phyloP scores from a whole-genome alignment of 2,329 filamentous ascomycete species.

The Zasmidium angulare region DNA sequence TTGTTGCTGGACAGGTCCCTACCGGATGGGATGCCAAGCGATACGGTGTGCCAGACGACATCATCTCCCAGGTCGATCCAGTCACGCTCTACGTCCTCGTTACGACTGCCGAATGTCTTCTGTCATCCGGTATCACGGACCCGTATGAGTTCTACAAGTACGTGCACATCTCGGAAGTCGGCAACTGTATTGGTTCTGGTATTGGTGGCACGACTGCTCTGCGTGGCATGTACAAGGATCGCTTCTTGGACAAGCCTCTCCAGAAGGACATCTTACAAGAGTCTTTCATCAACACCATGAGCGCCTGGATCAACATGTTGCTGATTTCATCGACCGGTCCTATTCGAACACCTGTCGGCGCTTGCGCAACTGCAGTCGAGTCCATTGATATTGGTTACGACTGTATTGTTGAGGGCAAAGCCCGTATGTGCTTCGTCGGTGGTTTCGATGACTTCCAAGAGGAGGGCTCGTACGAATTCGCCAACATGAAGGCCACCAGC shows the following conservation, averaged over 20 bases:
- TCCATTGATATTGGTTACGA: constrained; percentile 97
- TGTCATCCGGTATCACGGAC: constrained; percentile 93
- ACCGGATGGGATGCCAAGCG: constrained; percentile 96
- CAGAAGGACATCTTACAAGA: constrained; percentile 99
- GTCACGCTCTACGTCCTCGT: constrained; percentile 95
- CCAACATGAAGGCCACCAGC: constrained; percentile 99
- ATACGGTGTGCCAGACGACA: constrained; percentile 96
- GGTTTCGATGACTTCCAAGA: constrained; percentile 99
- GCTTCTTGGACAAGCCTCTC: constrained; percentile 92
- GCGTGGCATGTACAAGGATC: constrained; percentile 97
- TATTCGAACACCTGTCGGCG: constrained; percentile 97
- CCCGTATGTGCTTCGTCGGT: constrained; percentile 94
- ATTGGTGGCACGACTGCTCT: constrained; percentile 93
- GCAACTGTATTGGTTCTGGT: constrained; percentile 97
- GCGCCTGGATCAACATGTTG: constrained; percentile 99
- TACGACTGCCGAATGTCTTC: constrained; percentile 84
- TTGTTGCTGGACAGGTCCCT: constrained; percentile 94
- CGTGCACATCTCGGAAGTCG: constrained; percentile 94
- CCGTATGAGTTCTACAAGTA: constrained; percentile 99
- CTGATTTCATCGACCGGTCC: constrained; percentile 93
- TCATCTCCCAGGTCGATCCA: constrained; percentile 94
- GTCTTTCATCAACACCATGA: constrained; percentile 99
- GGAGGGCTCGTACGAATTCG: constrained; percentile 98
- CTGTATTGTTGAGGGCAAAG: constrained; percentile 97
- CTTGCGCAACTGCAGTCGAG: constrained; percentile 95